Conservation (phyloP, 2,329 filamentous ascomycete genomes). For the Colletotrichum limetticola region DNA sequence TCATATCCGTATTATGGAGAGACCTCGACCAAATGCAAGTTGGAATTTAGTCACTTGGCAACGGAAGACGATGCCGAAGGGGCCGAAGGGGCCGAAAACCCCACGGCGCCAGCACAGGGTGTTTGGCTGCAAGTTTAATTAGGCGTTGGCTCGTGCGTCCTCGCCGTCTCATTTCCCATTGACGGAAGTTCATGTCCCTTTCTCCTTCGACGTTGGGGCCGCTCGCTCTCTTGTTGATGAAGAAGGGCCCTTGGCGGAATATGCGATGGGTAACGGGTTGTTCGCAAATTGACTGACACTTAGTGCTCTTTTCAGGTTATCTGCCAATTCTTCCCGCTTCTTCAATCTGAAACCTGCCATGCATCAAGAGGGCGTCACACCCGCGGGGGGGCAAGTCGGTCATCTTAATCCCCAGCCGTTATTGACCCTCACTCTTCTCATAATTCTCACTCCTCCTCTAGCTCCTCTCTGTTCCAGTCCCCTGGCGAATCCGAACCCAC, state of each 20-base stretch:
- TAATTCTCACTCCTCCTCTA: not conserved
- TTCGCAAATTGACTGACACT: not conserved
- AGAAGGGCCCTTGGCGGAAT: not conserved
- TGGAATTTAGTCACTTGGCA: conserved; percentile 1
- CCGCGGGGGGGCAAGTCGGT: conserved; percentile 6
- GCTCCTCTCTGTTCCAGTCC: not conserved
- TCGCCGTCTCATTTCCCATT: conserved; percentile 15
- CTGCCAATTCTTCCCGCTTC: not conserved
- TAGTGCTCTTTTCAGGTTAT: too few relatives aligned
- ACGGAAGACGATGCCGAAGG: conserved; percentile 21
- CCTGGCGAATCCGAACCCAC: conserved; percentile 5
- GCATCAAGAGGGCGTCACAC: conserved; percentile 32
- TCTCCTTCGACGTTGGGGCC: not conserved
- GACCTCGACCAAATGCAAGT: not conserved
- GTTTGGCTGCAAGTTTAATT: conserved; percentile 28
- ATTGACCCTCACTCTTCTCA: not conserved
- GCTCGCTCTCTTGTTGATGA: not conserved
- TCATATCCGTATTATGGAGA: not conserved
- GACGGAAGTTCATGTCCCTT: not conserved
- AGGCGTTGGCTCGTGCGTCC: conserved; percentile 26
- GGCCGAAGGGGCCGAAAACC: conserved; percentile 7
- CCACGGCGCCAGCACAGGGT: conserved; percentile 1
- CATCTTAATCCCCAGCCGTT: conserved; percentile 9
- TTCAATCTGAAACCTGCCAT: conserved; percentile 36
- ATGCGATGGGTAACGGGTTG: not conserved